Evolutionary conservation across 2,329 filamentous ascomycete species (phyloP), one percentile per base, ranked within the genome.

Genomic region (Purpureocillium lavendulum): DNA sequence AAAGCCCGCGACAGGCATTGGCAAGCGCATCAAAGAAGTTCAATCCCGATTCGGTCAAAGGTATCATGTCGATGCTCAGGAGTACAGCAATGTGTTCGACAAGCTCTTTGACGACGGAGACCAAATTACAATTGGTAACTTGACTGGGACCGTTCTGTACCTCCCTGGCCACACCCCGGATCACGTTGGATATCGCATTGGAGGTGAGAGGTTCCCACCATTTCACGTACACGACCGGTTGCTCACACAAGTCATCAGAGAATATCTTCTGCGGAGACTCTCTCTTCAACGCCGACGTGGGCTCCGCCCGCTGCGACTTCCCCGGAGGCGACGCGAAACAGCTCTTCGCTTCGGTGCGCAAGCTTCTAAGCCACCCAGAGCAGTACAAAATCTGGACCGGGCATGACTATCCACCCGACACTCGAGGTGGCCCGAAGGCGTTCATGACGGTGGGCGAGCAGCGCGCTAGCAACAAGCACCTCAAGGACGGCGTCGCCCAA

Each of bases 141-240:
- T 80, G 12, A 50, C 45, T 1, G 70, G 57, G 1, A 59, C 52
- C 3, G 73, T 66, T 0, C 51, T 80, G 0, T 69, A 80, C 46
- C 65, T 82, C 0, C 75, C 76, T 0, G 77, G 76, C 0, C 75
- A 81, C 45, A 80, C 75, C 0, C 73, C 75, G 0, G 77, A 81
- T 45, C 75, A 80, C 40, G 49, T 77, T 12, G 77, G 75, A 0
- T 82, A 82, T 44, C 55, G 59, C 28, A 68, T 80, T 37, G 73
- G 71, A 53, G 55, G 64, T 64, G 45, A 43, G 53, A 38, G 21
- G 21, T 26, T 26, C 21, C 5, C 6, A 26, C 21, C 10, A 10
- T 6, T 26, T 6, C 21, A 26, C 5, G 10, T n/a, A n/a, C n/a
- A n/a, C n/a, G n/a, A n/a, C n/a, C n/a, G n/a, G n/a, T n/a, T n/a